Base-by-base conservation (phyloP, 2,329 filamentous ascomycete genomes). In the Beauveria sp. region DNA sequence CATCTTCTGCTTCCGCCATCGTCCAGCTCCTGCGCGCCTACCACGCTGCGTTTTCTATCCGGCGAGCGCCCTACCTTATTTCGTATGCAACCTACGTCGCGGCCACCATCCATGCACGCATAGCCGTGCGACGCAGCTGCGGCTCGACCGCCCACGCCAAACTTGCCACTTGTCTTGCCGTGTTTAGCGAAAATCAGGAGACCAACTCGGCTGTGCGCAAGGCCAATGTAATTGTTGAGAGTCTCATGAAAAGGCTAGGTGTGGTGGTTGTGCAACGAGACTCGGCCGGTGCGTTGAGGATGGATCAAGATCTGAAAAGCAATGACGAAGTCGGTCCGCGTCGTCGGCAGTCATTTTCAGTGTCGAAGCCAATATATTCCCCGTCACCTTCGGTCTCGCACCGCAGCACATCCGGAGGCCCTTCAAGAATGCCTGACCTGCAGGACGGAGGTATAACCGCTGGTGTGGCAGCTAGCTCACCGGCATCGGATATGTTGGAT, bases 31-130 rank as follows among this genome's bases (percentile, higher is more conserved):
- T 48, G 45, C 45, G 45, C 45, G 45, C 45, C 20, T 48, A 48
- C 20, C n/a, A 48, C 45, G n/a, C n/a, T 14, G 45, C 45, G 1
- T 24, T 48, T 16, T 22, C 45, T 16, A 82, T 83, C 3, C 70
- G 73, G 12, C 69, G 75, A 12, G 79, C 81, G 0, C 82, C 82
- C 0, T 84, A 84, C 60, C 69, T 84, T 1, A 76, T 84, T 20
- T 81, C 79, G 0, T 85, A 85, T 66, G 80, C 82, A 0, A 82
- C 79, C 0, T 85, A 84, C 62, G 80, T 83, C 1, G 76, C 76
- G 4, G 80, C 80, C 0, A 83, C 80, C 0, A 82, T 84, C 20
- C 77, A 80, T 56, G 77, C 77, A 0, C 79, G 80, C 3, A 78
- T 80, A 6, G 80, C 81, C 0, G 78, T 81, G 3, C n/a, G 20